phyloP scores from a whole-genome alignment of 2,329 filamentous ascomycete species.

The Zalaria obscura region DNA sequence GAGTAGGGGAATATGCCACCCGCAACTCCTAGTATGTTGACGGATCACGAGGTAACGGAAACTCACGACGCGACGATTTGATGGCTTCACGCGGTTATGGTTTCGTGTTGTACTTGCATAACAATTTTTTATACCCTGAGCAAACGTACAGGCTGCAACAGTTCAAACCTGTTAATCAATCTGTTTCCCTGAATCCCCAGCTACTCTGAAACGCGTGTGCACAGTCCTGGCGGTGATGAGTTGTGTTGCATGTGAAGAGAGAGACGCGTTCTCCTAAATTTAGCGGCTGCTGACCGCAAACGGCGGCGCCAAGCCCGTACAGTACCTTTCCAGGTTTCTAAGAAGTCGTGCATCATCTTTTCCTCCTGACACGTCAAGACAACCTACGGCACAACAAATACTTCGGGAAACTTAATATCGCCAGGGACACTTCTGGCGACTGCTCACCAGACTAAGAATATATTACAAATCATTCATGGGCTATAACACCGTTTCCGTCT shows the following conservation, averaged over 20 bases:
- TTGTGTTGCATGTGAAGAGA: no score
- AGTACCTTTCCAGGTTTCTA: no score
- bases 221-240: no score
- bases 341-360: neutral
- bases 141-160: no score
- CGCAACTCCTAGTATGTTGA: neutral
- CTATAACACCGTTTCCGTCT: neutral
- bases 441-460: neutral
- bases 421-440: neutral
- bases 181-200: no score
- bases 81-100: neutral
- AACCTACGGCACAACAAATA: neutral
- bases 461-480: neutral
- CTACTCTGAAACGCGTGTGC: no score
- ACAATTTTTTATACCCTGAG: no score
- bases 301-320: no score
- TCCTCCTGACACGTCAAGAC: neutral
- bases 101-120: no score
- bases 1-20: neutral
- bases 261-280: no score
- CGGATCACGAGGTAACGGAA: neutral
- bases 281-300: no score
- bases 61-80: neutral
- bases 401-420: neutral
- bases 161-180: no score